Evolutionary conservation across 805 yeast species (phyloP), one percentile per base, ranked within the genome.

Genomic region (Nakazawaea pomicola): DNA sequence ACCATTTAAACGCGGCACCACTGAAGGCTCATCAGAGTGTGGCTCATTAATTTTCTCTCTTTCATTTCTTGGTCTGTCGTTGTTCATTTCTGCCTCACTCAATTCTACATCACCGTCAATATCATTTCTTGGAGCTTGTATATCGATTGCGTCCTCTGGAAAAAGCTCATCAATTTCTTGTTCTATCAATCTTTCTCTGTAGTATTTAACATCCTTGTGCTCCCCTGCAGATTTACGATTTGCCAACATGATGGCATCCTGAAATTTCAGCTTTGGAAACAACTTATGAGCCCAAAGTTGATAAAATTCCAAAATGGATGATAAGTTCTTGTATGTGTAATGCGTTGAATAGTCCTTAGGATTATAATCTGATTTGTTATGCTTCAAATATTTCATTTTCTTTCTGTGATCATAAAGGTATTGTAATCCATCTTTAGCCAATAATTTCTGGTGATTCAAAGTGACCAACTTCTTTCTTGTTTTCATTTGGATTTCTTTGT

Each of bases 261-360:
- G 65, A 49, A 89, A 85, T 47, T 76, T 80, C 12, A 93, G 87
- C 62, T 83, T 84, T 4, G 96, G 95, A 54, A 73, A 87, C 29
- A 88, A 51, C 17, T 72, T 65, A 56, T 84, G 91, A 1, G 83
- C 88, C 90, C 91, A 84, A 25, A 79, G 51, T 58, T 83, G 88
- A 56, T 82, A 84, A 28, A 72, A 65, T 23, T 69, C 68, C 6
- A 83, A 56, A 6, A 84, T 55, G 25, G 67, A 60, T 8, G 68
- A 57, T 40, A 78, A 55, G 55, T 78, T 79, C 25, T 70, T 62
- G 41, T 61, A 63, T 50, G 76, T 80, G 46, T 69, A 64, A 12
- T 74, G 44, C 58, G 70, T 44, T 56, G 65, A 49, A 64, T 60
- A 33, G 43, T 49, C 34, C 49, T 46, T 36, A 28, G 42, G 21